Conservation (phyloP, 2,329 filamentous ascomycete genomes). For the Aureobasidium sp. region DNA sequence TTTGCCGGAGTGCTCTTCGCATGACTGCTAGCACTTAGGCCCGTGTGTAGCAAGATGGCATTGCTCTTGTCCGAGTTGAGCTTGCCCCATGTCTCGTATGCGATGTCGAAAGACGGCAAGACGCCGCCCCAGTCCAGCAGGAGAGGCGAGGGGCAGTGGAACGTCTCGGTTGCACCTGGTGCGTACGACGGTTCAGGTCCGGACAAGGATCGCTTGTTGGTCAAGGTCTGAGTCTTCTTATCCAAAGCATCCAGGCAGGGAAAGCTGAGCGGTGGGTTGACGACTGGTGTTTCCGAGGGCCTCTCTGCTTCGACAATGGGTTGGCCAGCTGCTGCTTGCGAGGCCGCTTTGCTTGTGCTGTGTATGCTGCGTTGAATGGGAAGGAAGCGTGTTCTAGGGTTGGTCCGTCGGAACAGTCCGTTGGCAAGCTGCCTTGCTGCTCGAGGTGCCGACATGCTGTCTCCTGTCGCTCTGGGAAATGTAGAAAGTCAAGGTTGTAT, state of each 20-base stretch:
- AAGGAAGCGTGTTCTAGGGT: constrained; percentile 20
- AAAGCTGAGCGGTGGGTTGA: constrained; percentile 78
- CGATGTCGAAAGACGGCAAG: constrained; percentile 80
- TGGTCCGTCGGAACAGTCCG: constrained; percentile 19
- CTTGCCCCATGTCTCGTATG: constrained; percentile 86
- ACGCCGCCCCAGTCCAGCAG: constrained; percentile 91
- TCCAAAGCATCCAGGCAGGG: constrained; percentile 85
- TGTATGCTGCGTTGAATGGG: constrained; percentile 16
- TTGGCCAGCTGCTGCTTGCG: constrained; percentile 24
- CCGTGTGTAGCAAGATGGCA: constrained; percentile 86
- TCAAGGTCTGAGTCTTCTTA: constrained; percentile 62
- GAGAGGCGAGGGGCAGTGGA: constrained; percentile 66
- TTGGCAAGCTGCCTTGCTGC: constrained; percentile 15
- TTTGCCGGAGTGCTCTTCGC: constrained; percentile 87
- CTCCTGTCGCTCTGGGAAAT: neutral
- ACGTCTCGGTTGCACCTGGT: constrained; percentile 72
- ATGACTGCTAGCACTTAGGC: constrained; percentile 93
- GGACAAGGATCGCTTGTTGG: constrained; percentile 55
- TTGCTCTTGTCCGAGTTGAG: constrained; percentile 78
- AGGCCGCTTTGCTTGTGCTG: neutral
- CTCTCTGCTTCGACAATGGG: constrained; percentile 23
- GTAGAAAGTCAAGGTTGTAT: neutral
- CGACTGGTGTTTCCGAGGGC: constrained; percentile 39
- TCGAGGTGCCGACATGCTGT: constrained; percentile 5
- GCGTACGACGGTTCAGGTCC: constrained; percentile 95